Evolutionary conservation across 1,284 basidiomycete species (phyloP), one percentile per base, ranked within the genome.

Genomic region (Somion occarium): DNA sequence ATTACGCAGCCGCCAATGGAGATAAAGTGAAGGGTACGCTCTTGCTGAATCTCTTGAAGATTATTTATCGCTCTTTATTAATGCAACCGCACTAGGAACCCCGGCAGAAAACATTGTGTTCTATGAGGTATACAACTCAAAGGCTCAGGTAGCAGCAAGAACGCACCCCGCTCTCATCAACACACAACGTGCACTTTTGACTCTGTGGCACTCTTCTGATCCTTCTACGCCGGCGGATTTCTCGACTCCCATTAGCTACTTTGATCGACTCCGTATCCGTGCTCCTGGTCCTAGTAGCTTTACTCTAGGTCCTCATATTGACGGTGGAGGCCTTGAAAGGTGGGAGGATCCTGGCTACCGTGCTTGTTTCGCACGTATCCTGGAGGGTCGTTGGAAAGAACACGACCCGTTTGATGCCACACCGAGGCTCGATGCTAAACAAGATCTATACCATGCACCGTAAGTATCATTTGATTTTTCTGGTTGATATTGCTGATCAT

Each of bases 261-360:
- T 80, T 50, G 91, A 93, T 66, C 74, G 90, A 9, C 69, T 93
- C 20, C 75, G 88, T 1, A 86, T 93, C 42, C 76, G 90, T 3
- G 75, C 75, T 27, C 88, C 89, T 0, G 89, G 90, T 0, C 88
- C 89, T 57, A 66, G 72, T 5, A 73, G 75, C 39, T 80, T 81
- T 55, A 68, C 72, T 0, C 69, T 91, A 2, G 87, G 84, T 0
- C 82, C 88, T 3, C 89, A 93, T 60, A 74, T 88, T 44, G 90
- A 93, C 61, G 85, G 84, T 0, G 89, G 88, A 0, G 76, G 80
- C 3, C 69, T 91, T 4, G 88, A 93, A 66, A 69, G 86, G 0
- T 92, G 90, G 89, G 88, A 92, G 64, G 89, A 91, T 63, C 66
- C 71, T 0, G 68, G 64, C 1, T 88, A 83, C 61, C 69, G 83